These are phyloP conservation scores for Zygosaccharomyces rouxii DNA, from an alignment of 805 yeast genomes.

Conservation along the genomic window DNA sequence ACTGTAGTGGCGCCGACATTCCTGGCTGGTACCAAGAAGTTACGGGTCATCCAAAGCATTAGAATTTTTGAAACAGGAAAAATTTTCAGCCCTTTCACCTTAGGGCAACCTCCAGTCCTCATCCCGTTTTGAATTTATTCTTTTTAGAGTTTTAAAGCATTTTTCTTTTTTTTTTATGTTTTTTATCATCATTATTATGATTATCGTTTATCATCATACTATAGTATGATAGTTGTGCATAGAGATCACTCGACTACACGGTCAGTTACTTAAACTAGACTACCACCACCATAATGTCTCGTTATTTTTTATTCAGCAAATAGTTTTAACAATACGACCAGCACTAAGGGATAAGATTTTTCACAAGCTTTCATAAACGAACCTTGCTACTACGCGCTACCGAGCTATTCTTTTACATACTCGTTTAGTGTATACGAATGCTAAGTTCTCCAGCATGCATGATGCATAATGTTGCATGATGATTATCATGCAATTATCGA, in stretches of 20 bases:
- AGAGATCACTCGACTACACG: background rate
- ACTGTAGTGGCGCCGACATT: conserved; percentile 81
- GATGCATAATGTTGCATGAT: background rate
- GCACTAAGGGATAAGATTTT: background rate
- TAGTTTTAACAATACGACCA: background rate
- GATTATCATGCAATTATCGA: background rate
- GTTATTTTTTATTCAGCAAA: background rate
- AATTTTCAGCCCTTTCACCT: too few relatives aligned
- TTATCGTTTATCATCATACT: background rate
- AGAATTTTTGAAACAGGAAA: conserved; percentile 4
- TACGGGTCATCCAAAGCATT: conserved; percentile 39
- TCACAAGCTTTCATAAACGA: background rate
- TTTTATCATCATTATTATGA: background rate
- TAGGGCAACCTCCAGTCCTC: background rate
- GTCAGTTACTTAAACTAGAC: background rate
- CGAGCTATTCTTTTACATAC: background rate
- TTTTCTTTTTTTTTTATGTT: background rate
- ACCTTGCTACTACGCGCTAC: background rate
- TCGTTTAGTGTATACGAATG: background rate
- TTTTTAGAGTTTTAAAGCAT: background rate
- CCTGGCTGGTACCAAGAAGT: conserved; percentile 85
- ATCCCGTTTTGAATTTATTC: conserved; percentile 4
- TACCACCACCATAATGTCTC: background rate
- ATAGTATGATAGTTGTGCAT: background rate
- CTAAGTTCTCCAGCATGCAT: background rate